Evolutionary conservation across 1,284 basidiomycete genomes (phyloP).

Genomic region (Xerocomus nothofagi): DNA sequence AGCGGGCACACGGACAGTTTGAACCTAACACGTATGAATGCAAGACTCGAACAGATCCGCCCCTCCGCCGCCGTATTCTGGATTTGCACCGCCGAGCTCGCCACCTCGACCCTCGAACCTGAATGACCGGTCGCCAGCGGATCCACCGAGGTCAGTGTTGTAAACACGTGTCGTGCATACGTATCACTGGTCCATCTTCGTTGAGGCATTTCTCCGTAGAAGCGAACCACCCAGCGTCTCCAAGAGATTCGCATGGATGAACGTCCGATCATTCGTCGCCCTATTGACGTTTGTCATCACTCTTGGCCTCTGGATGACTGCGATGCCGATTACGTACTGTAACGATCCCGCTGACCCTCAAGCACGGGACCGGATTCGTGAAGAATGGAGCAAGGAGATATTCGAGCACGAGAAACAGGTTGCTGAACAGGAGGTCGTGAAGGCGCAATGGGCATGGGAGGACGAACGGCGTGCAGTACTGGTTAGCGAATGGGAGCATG

Average conservation of each 20-base stretch:
- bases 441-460: slow-evolving; percentile 20
- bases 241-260: not conserved
- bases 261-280: not conserved
- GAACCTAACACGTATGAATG: not conserved
- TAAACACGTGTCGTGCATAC: slow-evolving; percentile 4
- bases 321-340: slow-evolving; percentile 21
- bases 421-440: slow-evolving; percentile 4
- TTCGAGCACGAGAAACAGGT: slow-evolving; percentile 13
- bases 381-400: slow-evolving; percentile 19
- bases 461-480: slow-evolving; percentile 10
- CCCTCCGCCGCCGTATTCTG: slow-evolving; percentile 17
- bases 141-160: not conserved
- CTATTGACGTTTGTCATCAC: slow-evolving; percentile 9
- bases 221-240: not conserved
- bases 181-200: no score
- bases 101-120: not conserved
- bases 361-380: slow-evolving; percentile 21
- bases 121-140: not conserved
- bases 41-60: slow-evolving; percentile 1
- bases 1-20: not conserved
- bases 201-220: not conserved
- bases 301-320: slow-evolving; percentile 7
- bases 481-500: slow-evolving; percentile 16
- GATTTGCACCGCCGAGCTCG: not conserved
- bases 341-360: slow-evolving; percentile 22